phyloP scores from a whole-genome alignment of 768 basidiomycete species.

The Dentipellis fragilis region DNA sequence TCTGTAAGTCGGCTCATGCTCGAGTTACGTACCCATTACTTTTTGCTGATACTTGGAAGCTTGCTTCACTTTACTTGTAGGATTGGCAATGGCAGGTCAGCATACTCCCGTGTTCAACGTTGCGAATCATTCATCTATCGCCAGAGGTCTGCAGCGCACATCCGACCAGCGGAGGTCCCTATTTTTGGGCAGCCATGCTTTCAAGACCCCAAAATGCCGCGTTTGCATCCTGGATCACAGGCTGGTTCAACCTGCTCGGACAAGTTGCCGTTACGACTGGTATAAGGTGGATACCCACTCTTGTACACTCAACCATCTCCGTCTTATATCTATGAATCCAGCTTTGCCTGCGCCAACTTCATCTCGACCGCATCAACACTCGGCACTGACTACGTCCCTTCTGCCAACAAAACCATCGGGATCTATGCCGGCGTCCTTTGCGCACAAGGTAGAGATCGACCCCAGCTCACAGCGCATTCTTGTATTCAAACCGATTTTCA shows the following conservation, averaged over 20 bases:
- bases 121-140: neutral
- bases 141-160: constrained; percentile 46
- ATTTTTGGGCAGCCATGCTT: constrained; percentile 77
- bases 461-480: neutral
- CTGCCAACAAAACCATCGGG: constrained; percentile 52
- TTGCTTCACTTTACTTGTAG: constrained; percentile 61
- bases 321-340: constrained; percentile 13
- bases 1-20: constrained; percentile 29
- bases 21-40: neutral
- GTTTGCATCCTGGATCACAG: constrained; percentile 66
- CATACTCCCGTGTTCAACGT: neutral
- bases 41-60: constrained; percentile 24
- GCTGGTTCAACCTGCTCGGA: constrained; percentile 66
- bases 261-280: constrained; percentile 74
- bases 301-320: neutral
- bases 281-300: constrained; percentile 34
- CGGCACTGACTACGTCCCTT: constrained; percentile 47
- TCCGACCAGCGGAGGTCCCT: constrained; percentile 66
- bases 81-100: constrained; percentile 65
- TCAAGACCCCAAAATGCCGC: constrained; percentile 46
- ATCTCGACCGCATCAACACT: constrained; percentile 55
- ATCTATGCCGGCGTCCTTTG: constrained; percentile 61
- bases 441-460: constrained; percentile 35
- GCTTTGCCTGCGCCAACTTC: constrained; percentile 60
- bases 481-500: constrained; percentile 5